phyloP scores from a whole-genome alignment of 805 yeast species.

The Kurtzmaniella cleridarum region DNA sequence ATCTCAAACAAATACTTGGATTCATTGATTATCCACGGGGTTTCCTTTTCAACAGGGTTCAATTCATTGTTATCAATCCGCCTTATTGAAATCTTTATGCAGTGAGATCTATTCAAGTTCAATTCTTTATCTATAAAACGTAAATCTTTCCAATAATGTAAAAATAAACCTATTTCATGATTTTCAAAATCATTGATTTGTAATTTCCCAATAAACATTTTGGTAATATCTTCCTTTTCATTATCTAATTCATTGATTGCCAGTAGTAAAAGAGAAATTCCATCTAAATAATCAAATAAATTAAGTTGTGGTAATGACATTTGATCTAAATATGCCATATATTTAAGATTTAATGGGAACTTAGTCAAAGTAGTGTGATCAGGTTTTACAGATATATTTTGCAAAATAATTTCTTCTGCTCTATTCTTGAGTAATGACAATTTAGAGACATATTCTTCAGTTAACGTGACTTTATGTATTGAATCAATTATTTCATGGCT shows the following conservation, averaged over 20 bases:
- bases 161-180: constrained; percentile 26
- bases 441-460: not conserved
- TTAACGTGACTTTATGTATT: not conserved
- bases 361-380: constrained; percentile 14
- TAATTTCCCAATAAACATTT: constrained; percentile 24
- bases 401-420: constrained; percentile 26
- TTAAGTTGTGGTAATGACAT: constrained; percentile 25
- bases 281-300: constrained; percentile 26
- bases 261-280: constrained; percentile 22
- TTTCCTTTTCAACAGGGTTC: no score
- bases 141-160: constrained; percentile 33
- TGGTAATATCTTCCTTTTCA: constrained; percentile 7
- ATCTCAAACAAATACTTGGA: no score
- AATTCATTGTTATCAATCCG: no score
- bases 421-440: not conserved
- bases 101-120: no score
- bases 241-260: constrained; percentile 21
- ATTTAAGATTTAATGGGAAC: constrained; percentile 32
- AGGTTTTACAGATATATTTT: constrained; percentile 14
- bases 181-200: constrained; percentile 17
- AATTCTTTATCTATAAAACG: constrained; percentile 21
- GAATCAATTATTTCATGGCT: not conserved
- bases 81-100: no score
- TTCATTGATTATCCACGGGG: no score
- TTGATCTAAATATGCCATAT: constrained; percentile 31